A percentile compares a stretch with the other conserved stretches of the same genome.
Evolutionary conservation across 768 basidiomycete species (phyloP).

Genomic region (Dioszegia crocea): DNA sequence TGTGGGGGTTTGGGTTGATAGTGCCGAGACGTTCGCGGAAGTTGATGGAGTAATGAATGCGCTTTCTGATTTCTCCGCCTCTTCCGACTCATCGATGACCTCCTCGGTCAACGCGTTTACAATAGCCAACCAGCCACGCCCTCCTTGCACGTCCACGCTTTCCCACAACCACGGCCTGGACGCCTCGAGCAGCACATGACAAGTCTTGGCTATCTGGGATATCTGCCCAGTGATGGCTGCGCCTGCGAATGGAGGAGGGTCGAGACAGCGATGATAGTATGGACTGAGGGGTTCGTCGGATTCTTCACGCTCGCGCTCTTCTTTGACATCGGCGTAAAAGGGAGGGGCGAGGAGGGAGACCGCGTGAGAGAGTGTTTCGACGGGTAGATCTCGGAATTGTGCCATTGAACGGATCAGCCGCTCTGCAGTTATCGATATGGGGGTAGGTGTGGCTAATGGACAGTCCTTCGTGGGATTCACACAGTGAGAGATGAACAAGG

Average conservation of each 20-base stretch:
- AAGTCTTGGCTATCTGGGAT: constrained; percentile 22
- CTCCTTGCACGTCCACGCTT: constrained; percentile 41
- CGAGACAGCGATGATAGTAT: constrained; percentile 12
- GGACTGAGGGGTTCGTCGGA: neutral
- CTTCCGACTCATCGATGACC: constrained; percentile 18
- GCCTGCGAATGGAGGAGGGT: constrained; percentile 20
- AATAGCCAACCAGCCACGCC: constrained; percentile 47
- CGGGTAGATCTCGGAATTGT: constrained; percentile 20
- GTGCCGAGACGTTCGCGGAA: too few relatives aligned
- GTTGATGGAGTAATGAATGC: too few relatives aligned
- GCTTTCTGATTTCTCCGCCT: neutral
- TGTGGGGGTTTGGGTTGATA: too few relatives aligned
- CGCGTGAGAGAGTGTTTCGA: constrained; percentile 38
- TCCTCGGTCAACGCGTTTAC: constrained; percentile 48
- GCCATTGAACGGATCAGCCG: constrained; percentile 3
- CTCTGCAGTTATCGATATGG: neutral
- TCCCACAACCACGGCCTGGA: constrained; percentile 47
- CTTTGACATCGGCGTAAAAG: constrained; percentile 19
- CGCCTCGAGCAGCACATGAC: constrained; percentile 27
- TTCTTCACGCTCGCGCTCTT: neutral
- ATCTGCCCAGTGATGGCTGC: constrained; percentile 9
- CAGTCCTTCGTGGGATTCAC: too few relatives aligned
- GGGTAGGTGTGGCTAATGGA: too few relatives aligned
- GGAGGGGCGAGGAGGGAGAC: constrained; percentile 36
- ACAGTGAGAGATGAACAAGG: too few relatives aligned